Evolutionary conservation across 1,284 basidiomycete species (phyloP).

Genomic region (Sanghuangporus sanghuang): DNA sequence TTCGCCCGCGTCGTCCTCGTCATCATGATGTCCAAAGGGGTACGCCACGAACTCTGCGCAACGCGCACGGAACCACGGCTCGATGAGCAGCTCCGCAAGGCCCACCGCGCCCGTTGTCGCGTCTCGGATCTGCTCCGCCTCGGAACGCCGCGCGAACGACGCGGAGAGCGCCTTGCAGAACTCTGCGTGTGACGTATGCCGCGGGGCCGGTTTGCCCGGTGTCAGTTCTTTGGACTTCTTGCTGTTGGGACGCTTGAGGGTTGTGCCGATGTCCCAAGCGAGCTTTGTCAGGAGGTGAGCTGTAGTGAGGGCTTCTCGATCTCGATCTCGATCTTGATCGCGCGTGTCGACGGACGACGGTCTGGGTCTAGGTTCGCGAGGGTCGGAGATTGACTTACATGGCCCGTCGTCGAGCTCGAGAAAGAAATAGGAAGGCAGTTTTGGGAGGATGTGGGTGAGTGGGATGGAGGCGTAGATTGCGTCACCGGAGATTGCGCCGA

Average conservation of each 20-base stretch:
- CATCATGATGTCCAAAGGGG: constrained; percentile 6
- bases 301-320: not conserved
- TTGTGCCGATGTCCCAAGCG: constrained; percentile 42
- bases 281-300: constrained; percentile 37
- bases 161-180: constrained; percentile 67
- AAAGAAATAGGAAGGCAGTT: constrained; percentile 67
- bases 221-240: not conserved
- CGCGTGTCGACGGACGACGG: constrained; percentile 1
- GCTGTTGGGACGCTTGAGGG: constrained; percentile 3
- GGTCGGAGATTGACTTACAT: not conserved
- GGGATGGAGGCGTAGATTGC: constrained; percentile 67
- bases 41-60: constrained; percentile 6
- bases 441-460: constrained; percentile 53
- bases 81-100: constrained; percentile 58
- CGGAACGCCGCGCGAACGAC: constrained; percentile 42
- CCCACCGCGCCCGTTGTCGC: constrained; percentile 61
- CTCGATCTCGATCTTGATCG: too few species aligned
- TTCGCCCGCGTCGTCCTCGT: not conserved
- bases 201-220: constrained; percentile 30
- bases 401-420: constrained; percentile 26
- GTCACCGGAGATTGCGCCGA: constrained; percentile 57
- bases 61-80: constrained; percentile 52
- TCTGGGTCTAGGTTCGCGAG: constrained; percentile 19
- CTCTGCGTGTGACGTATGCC: constrained; percentile 55
- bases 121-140: constrained; percentile 46